Base-by-base conservation (phyloP, 768 basidiomycete species). In the Boletus reticulatus region DNA sequence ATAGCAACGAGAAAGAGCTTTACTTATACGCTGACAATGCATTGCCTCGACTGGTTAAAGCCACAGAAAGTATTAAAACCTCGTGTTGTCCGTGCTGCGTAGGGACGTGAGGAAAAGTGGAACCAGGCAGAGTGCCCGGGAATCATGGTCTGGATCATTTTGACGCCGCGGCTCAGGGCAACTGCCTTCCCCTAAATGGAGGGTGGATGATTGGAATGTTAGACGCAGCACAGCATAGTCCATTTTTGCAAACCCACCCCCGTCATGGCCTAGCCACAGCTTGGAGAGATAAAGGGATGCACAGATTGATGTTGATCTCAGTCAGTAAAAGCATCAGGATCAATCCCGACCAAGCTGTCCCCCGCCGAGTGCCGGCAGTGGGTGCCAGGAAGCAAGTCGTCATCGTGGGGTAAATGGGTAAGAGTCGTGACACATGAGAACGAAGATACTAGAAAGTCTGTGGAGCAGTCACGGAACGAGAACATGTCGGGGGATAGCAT, bases 21-120 rank as follows among this genome's bases (percentile, higher is more conserved):
- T 69, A 54, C 60, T 70, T 70, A 72, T 70, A 70, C 42, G 60
- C 64, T 65, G 55, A 50, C 51, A 50, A 48, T 48, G 62, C 64
- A 71, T 70, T 68, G 67, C 68, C 68, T 68, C 53, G 50, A 53
- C 66, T 53, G 46, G 60, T 41, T 53, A 61, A 59, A 63, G 58
- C 59, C 64, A 65, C 56, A 58, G 27, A 38, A 52, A 19, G 47
- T 56, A 69, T 69, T 69, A 69, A 69, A 69, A 59, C 68, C 69
- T 72, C 69, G 69, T 70, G 69, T 70, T 63, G 43, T 54, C 62
- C 68, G 47, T 70, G 68, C 68, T 70, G 68, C 66, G 68, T 60
- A 62, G 53, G 68, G 55, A 57, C 50, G 62, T 52, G 60, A 69
- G 62, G 58, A 39, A 70, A 69, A 62, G 52, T 59, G 60, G 49